Evolutionary conservation across 257 asterid species (phyloP), one percentile per base, ranked within the genome.

Genomic region (Gentiana straminea): DNA sequence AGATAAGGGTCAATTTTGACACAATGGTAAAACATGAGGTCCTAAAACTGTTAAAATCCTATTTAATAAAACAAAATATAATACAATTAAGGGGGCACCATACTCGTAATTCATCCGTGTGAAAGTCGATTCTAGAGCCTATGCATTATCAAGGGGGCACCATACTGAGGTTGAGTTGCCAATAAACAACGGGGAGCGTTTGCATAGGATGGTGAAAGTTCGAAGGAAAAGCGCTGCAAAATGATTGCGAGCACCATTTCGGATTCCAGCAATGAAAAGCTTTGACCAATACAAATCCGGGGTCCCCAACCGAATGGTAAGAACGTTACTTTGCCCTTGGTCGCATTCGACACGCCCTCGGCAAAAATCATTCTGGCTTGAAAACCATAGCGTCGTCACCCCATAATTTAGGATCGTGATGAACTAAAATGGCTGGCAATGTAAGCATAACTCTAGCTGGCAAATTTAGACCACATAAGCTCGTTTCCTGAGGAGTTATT

Each of bases 321-420:
- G 52, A 63, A 63, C n/a, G 67, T 70, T 35, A 61, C 49, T 11
- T 59, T 5, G 13, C 35, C 51, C 43, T 71, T 71, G 10, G 73
- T 71, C 2, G 67, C 77, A 37, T 36, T 15, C 7, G 64, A 63
- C 2, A 66, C 52, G 39, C 77, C 73, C 55, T 54, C 56, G 33
- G 55, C 44, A 24, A 24, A 56, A 68, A 67, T 68, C 71, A 63
- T 15, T 67, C 77, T 35, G 68, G 74, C 24, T 61, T 72, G 61
- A 63, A 72, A 3, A 44, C 32, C 12, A 67, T 61, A 24, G 59
- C 64, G 47, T 67, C 68, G 51, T 51, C 60, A 15, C 68, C 77
- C 77, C 74, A 72, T 39, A 55, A 50, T 13, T 55, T 13, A 1
- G 51, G 62, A 47, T 59, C 67, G 56, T 43, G 73, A 50, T 72